Evolutionary conservation across 2,329 filamentous ascomycete genomes (phyloP).

Genomic region (Hypoxylon sp.): DNA sequence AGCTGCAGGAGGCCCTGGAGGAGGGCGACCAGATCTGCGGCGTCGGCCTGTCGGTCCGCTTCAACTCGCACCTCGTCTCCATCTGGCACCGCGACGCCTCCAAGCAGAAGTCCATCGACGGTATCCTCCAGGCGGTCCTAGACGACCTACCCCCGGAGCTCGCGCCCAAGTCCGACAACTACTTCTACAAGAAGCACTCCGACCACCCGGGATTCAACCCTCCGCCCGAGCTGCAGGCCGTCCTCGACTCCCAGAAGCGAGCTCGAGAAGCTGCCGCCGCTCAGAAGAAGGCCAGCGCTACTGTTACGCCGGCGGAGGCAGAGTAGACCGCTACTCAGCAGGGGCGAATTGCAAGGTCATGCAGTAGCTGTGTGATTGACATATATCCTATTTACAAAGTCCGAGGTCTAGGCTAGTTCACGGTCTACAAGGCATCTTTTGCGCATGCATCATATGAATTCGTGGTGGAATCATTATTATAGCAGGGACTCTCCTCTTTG

Average conservation of each 20-base stretch:
- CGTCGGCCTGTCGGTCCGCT: conserved; percentile 86
- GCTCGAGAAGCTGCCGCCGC: conserved; percentile 56
- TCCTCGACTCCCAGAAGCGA: conserved; percentile 67
- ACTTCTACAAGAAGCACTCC: conserved; percentile 89
- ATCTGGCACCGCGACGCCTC: conserved; percentile 93
- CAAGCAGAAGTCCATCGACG: conserved; percentile 82
- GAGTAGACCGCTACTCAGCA: conserved; percentile 4
- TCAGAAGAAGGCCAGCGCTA: conserved; percentile 43
- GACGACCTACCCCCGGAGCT: conserved; percentile 79
- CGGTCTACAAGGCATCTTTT: neutral
- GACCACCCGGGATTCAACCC: conserved; percentile 86
- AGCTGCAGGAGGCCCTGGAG: conserved; percentile 78
- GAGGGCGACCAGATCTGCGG: conserved; percentile 87
- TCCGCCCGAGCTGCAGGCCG: conserved; percentile 68
- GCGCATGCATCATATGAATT: conserved; percentile 4
- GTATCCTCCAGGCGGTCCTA: conserved; percentile 78
- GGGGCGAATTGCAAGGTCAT: neutral
- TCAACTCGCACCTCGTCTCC: conserved; percentile 88
- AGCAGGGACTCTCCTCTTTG: neutral
- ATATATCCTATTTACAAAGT: neutral
- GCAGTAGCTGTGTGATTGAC: neutral
- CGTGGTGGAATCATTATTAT: neutral
- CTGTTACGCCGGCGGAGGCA: conserved; percentile 39
- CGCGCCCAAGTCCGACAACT: conserved; percentile 75
- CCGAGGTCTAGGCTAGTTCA: neutral